Evolutionary conservation across 495 filamentous ascomycete species (phyloP), one percentile per base, ranked within the genome.

Genomic region (Lophium mytilinum): DNA sequence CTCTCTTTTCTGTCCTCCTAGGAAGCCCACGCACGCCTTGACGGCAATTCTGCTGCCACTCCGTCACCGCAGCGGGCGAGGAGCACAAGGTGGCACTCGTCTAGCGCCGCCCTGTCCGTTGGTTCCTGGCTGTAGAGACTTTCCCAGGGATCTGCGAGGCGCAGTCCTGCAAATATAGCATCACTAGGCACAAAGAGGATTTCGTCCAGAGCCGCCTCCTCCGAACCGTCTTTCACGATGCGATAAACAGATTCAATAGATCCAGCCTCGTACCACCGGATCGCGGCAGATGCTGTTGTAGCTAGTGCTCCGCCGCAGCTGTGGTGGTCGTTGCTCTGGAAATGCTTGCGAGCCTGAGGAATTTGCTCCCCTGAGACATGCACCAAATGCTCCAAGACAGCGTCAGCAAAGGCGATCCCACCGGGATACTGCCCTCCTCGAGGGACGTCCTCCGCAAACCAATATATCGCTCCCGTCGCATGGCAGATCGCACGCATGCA

Each of bases 141-240:
- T 48, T 48, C 45, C 33, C 45, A 48, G 17, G 45, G 45, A 48
- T 48, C 3, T 10, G 14, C 33, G 45, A 48, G 45, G 45, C 45
- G 45, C 45, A 48, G 45, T 48, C 18, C 17, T 24, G 45, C 33
- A 48, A 48, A 48, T 48, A 48, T 48, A 48, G 45, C 15, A 48
- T 24, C 45, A 24, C 45, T 48, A 21, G 21, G 8, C 33, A 24
- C 41, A 9, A n/a, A 15, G 15, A 8, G 4, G n/a, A 4, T 6
- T 12, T 12, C 45, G 6, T 19, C 45, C 21, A 48, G 45, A 48
- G 45, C 45, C 45, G 45, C 45, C 19, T 48, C 45, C 45, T 18
- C 45, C 19, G 24, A 15, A n/a, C 21, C 9, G 14, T 9, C 21
- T 24, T 8, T 48, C 45, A 24, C 45, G 45, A 48, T 12, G 12